Evolutionary conservation across 306 rosid species (phyloP).

Genomic region (Prunus dulcis): DNA sequence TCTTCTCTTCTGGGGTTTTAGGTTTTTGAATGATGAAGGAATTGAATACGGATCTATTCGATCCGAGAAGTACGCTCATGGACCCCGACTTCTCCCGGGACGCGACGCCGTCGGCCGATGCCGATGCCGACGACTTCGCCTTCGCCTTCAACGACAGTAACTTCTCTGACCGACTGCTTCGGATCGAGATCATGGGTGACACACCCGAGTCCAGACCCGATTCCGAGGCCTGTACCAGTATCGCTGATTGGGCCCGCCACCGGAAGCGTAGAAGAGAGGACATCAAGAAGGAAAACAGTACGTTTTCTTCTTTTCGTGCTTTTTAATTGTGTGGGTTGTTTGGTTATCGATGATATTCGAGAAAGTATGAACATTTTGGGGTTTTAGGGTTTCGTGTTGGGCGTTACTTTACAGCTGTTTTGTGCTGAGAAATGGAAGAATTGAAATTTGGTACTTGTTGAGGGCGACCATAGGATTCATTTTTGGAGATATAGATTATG

Average conservation of each 20-base stretch:
- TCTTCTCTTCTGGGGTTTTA: not conserved
- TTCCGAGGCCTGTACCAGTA: slow-evolving; percentile 51
- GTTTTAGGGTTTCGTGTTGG: slow-evolving; percentile 15
- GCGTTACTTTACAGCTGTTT: not conserved
- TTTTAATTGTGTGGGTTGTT: not conserved
- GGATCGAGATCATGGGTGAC: slow-evolving; percentile 81
- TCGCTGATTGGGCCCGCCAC: slow-evolving; percentile 92
- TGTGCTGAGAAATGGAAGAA: not conserved
- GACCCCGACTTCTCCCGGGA: slow-evolving; percentile 56
- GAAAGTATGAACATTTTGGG: not conserved
- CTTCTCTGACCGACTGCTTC: slow-evolving; percentile 87
- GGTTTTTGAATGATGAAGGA: slow-evolving; percentile 25
- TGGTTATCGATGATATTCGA: not conserved
- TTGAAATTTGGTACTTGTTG: not conserved
- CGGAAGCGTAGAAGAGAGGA: slow-evolving; percentile 91
- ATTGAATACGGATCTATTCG: slow-evolving; percentile 69
- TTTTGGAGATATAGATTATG: not conserved
- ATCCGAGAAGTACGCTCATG: slow-evolving; percentile 58
- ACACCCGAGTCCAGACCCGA: slow-evolving; percentile 46
- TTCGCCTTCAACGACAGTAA: slow-evolving; percentile 95
- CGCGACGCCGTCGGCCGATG: slow-evolving; percentile 48
- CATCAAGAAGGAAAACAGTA: slow-evolving; percentile 69
- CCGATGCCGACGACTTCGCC: slow-evolving; percentile 55
- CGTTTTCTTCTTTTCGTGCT: not conserved
- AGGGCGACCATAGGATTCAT: not conserved